A percentile compares a stretch with the other conserved stretches of the same genome.
Conservation (phyloP, 1,284 basidiomycete species). For the Agroathelia rolfsii region DNA sequence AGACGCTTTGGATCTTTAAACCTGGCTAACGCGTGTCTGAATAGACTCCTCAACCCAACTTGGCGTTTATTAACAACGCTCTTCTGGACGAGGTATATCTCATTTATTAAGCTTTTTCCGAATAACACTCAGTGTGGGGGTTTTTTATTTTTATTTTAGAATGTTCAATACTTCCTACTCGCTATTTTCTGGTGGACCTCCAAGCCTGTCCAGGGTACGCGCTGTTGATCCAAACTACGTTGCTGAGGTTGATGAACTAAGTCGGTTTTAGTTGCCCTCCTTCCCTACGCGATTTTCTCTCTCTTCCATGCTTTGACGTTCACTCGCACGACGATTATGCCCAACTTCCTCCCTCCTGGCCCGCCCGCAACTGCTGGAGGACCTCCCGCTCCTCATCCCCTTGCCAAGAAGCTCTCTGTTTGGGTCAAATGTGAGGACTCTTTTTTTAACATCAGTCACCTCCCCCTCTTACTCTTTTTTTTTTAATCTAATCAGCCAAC, state of each 20-base stretch:
- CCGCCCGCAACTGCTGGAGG: constrained; percentile 55
- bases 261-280: constrained; percentile 54
- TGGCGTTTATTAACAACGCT: constrained; percentile 63
- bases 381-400: constrained; percentile 56
- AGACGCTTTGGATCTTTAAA: too few species aligned
- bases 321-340: constrained; percentile 82
- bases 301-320: constrained; percentile 95
- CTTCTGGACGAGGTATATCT: constrained; percentile 68
- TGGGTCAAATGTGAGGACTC: constrained; percentile 77
- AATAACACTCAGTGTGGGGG: constrained; percentile 2
- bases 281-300: constrained; percentile 93
- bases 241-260: constrained; percentile 6
- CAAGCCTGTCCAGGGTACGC: constrained; percentile 70
- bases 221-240: constrained; percentile 3
- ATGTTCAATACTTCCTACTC: constrained; percentile 82
- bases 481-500: constrained; percentile 53
- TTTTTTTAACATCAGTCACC: background rate
- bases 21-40: constrained; percentile 27
- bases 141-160: constrained; percentile 37
- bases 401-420: constrained; percentile 65
- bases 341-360: constrained; percentile 70
- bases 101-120: constrained; percentile 4
- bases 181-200: constrained; percentile 85
- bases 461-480: background rate
- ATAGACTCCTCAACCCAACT: constrained; percentile 61